A percentile compares a stretch with the other conserved stretches of the same genome.
Conservation (phyloP, 2,329 filamentous ascomycete species). For the Pyrenophora graminea region DNA sequence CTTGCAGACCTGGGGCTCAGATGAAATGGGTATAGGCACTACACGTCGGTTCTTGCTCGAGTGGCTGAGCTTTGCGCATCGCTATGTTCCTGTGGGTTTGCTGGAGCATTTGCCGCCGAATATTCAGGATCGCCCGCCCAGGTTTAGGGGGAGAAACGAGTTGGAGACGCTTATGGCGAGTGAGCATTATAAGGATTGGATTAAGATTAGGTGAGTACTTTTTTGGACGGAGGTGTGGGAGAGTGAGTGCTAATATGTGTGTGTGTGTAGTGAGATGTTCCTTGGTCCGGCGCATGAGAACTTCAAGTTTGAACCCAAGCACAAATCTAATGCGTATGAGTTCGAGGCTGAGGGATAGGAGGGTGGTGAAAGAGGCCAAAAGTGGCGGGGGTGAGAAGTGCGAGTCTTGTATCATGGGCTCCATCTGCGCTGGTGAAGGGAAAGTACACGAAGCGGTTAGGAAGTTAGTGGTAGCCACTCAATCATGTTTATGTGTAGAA, state of each 20-base stretch:
- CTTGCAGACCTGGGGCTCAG: conserved; percentile 91
- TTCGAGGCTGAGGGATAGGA: conserved; percentile 60
- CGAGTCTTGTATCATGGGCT: not conserved
- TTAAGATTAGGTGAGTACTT: conserved; percentile 84
- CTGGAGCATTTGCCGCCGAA: conserved; percentile 85
- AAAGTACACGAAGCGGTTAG: not conserved
- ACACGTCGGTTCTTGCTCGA: conserved; percentile 92
- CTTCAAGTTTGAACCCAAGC: conserved; percentile 95
- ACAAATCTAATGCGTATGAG: conserved; percentile 92
- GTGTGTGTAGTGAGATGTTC: conserved; percentile 82
- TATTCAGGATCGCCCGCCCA: conserved; percentile 86
- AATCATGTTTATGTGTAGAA: too few species aligned
- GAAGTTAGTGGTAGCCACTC: too few species aligned
- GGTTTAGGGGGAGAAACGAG: conserved; percentile 82
- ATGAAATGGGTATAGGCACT: conserved; percentile 89
- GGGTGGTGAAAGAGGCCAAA: not conserved
- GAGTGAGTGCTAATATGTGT: conserved; percentile 15
- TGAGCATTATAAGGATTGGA: conserved; percentile 94
- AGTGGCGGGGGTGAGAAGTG: too few species aligned
- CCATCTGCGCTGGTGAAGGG: not conserved
- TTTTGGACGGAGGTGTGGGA: not conserved
- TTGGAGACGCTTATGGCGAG: conserved; percentile 92
- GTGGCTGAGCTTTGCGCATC: conserved; percentile 90
- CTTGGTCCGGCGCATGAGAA: conserved; percentile 85
- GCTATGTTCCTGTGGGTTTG: conserved; percentile 88